phyloP scores from a whole-genome alignment of 768 basidiomycete genomes.

The Agrocybe pediades region DNA sequence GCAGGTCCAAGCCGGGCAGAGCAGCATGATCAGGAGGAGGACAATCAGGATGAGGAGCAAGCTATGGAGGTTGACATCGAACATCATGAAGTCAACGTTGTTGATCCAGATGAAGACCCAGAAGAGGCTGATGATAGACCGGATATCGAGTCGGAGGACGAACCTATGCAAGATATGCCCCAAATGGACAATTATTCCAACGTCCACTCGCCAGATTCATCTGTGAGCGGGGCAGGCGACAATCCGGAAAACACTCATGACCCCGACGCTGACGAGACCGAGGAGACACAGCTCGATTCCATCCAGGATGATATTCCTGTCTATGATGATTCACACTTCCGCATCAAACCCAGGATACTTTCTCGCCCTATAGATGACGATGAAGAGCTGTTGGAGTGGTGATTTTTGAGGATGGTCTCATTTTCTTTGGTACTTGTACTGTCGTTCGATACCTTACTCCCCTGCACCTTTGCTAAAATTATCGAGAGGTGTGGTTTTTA shows the following conservation, averaged over 20 bases:
- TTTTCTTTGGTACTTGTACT: neutral
- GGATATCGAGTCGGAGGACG: no score
- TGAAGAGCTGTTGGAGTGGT: constrained; percentile 23
- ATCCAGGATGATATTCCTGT: neutral
- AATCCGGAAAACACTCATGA: neutral
- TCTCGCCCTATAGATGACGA: constrained; percentile 17
- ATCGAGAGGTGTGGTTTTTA: constrained; percentile 1
- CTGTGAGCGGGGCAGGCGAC: neutral
- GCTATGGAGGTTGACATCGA: neutral
- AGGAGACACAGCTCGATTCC: neutral
- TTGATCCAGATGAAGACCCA: constrained; percentile 10
- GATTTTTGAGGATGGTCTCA: constrained; percentile 1
- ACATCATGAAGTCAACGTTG: neutral
- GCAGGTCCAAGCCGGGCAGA: neutral
- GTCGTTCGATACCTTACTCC: neutral
- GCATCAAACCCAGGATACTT: constrained; percentile 14
- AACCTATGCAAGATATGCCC: neutral
- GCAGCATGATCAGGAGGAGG: neutral
- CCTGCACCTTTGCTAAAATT: neutral
- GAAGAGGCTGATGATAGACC: no score
- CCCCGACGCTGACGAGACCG: neutral
- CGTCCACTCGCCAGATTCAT: neutral
- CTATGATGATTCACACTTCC: constrained; percentile 11
- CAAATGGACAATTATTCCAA: neutral
- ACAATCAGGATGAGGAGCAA: neutral